Evolutionary conservation across 345 rosid species (phyloP).

Genomic region (Excoecaria agallocha): DNA sequence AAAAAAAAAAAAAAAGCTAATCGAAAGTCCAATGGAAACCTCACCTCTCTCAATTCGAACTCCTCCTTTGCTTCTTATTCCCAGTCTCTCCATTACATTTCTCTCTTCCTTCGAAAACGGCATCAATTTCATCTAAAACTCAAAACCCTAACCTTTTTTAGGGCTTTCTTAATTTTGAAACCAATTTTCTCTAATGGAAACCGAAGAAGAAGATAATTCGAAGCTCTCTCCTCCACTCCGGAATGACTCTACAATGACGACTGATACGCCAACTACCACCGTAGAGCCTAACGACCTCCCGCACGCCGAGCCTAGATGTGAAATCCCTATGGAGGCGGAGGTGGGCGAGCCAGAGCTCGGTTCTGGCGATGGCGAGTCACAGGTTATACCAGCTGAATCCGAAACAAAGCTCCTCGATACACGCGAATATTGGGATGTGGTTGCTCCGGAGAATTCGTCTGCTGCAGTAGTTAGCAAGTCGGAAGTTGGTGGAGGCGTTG

Average conservation of each 20-base stretch:
- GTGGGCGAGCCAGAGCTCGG: background rate
- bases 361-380: constrained; percentile 12
- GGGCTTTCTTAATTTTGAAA: constrained; percentile 23
- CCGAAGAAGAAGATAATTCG: constrained; percentile 47
- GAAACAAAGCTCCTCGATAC: constrained; percentile 4
- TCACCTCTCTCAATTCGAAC: background rate
- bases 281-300: background rate
- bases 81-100: background rate
- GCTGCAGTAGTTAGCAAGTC: background rate
- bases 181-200: constrained; percentile 38
- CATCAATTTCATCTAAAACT: constrained; percentile 24
- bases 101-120: background rate
- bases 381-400: constrained; percentile 5
- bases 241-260: constrained; percentile 8
- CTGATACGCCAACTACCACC: background rate
- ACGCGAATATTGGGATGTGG: constrained; percentile 10
- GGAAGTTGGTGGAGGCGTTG: constrained; percentile 2
- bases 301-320: constrained; percentile 19
- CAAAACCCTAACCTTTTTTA: constrained; percentile 29
- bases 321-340: constrained; percentile 16
- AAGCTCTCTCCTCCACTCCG: constrained; percentile 22
- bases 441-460: constrained; percentile 7
- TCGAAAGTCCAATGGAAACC: no score
- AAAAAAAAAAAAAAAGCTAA: no score
- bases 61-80: background rate